Percentiles rank a stretch among this genome's conserved stretches.
phyloP scores from a whole-genome alignment of 441 rosid species.

The Croton laevigatus region DNA sequence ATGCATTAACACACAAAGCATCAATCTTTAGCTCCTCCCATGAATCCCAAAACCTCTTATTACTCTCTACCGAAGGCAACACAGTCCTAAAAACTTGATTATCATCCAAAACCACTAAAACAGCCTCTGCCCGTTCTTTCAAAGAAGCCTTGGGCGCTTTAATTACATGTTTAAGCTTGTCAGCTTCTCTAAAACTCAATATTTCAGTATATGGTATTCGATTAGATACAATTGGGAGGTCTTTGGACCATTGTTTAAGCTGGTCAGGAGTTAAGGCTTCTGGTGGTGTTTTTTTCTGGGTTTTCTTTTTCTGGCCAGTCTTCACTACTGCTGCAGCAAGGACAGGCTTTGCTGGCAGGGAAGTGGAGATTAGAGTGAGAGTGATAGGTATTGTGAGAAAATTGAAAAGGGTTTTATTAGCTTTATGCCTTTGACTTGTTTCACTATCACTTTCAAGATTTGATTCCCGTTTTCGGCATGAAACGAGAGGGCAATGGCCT shows the following conservation, averaged over 20 bases:
- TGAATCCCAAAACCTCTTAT: slow-evolving; percentile 72
- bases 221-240: slow-evolving; percentile 60
- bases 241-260: slow-evolving; percentile 69
- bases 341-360: slow-evolving; percentile 42
- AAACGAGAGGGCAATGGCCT: slow-evolving; percentile 27
- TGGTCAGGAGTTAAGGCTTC: slow-evolving; percentile 68
- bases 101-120: slow-evolving; percentile 80
- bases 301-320: slow-evolving; percentile 45
- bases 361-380: slow-evolving; percentile 58
- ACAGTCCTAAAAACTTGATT: slow-evolving; percentile 80
- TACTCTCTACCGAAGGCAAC: slow-evolving; percentile 65
- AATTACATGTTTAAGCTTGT: slow-evolving; percentile 77
- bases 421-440: slow-evolving; percentile 23
- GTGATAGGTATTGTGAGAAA: slow-evolving; percentile 62
- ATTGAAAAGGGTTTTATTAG: slow-evolving; percentile 35
- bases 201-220: slow-evolving; percentile 76
- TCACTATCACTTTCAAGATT: slow-evolving; percentile 31
- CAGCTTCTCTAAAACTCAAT: slow-evolving; percentile 49
- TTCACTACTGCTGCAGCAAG: slow-evolving; percentile 41
- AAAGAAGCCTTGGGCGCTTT: slow-evolving; percentile 54
- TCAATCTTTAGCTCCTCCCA: slow-evolving; percentile 76
- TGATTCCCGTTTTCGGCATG: slow-evolving; percentile 38
- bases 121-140: slow-evolving; percentile 50
- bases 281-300: slow-evolving; percentile 47
- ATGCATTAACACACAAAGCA: slow-evolving; percentile 68